Base-by-base conservation (phyloP, 2,329 filamentous ascomycete genomes). In the Leptographium wingfieldii region DNA sequence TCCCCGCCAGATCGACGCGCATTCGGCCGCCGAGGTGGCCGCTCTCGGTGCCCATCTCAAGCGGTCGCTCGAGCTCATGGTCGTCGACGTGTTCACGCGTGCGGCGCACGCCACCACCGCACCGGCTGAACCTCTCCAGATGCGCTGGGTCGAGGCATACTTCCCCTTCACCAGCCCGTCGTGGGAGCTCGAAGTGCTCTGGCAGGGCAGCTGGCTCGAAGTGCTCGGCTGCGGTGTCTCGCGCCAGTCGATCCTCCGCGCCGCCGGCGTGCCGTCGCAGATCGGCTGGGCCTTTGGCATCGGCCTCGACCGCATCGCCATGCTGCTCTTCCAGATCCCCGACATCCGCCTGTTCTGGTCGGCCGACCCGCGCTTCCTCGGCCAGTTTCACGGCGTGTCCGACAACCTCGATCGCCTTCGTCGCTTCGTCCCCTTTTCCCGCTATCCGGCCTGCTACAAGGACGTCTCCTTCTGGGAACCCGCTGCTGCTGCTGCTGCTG, bases 291-390 rank as follows among this genome's bases (percentile, higher is more conserved):
- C 94, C 0, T 99, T 97, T 73, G 94, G 94, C 43, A 79, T 97
- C 22, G 94, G 94, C 2, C 81, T 99, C 33, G 94, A 99, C 73
- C 84, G 94, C 63, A 92, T 99, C 64, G 92, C 94, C 62, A 99
- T 99, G 94, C 82, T 99, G 43, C 82, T 99, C 29, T 99, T 96
- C 77, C 87, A 89, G 61, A 95, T 99, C 61, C 90, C 92, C 0
- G 94, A 99, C 69, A 99, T 99, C 66, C 86, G 94, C 14, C 83
- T 97, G 5, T 97, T 99, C 76, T 99, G 94, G 94, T 95, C 89
- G 38, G 77, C 79, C 59, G 94, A 99, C 71, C 69, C 80, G 67
- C 83, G 94, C 10, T 99, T 99, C 74, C 74, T 95, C n/a, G 77
- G 76, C 12, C 94, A 99, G 72, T 99, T 99, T 73, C 76, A 74